A percentile compares a stretch with the other conserved stretches of the same genome.
These are phyloP conservation scores for Hemisphaericaspora lyxosophila DNA, from an alignment of 1,139 yeast genomes.

Conservation along the genomic window DNA sequence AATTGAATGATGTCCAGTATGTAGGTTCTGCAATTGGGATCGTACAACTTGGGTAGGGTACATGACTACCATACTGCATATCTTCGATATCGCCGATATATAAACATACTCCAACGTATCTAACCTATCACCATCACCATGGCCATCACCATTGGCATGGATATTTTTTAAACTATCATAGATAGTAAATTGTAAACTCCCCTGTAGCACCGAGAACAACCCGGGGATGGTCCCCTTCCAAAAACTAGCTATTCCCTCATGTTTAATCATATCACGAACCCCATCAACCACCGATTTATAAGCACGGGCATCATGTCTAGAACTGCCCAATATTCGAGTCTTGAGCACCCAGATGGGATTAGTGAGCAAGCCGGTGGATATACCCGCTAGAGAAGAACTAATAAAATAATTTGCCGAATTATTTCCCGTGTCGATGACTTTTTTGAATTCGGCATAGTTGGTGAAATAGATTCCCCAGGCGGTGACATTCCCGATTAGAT, in stretches of 20 bases:
- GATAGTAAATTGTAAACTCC: conserved; percentile 81
- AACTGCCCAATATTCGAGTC: conserved; percentile 75
- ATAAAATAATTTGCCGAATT: conserved; percentile 34
- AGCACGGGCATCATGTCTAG: conserved; percentile 45
- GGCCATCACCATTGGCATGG: neutral
- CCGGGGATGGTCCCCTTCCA: conserved; percentile 88
- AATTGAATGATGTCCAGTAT: conserved; percentile 17
- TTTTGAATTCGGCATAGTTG: conserved; percentile 63
- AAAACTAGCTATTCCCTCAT: conserved; percentile 70
- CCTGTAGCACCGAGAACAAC: conserved; percentile 80
- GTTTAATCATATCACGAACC: conserved; percentile 41
- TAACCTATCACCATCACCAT: conserved; percentile 22
- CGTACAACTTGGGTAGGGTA: conserved; percentile 87
- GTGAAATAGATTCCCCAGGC: conserved; percentile 91
- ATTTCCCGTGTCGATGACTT: conserved; percentile 16
- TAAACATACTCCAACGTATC: conserved; percentile 57
- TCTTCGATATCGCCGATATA: conserved; percentile 69
- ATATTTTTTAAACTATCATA: conserved; percentile 68
- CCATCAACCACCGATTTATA: conserved; percentile 63
- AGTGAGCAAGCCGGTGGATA: conserved; percentile 70
- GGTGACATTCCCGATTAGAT: conserved; percentile 74
- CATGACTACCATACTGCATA: conserved; percentile 62
- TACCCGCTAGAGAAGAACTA: conserved; percentile 60
- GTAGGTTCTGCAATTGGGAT: conserved; percentile 65
- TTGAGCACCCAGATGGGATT: conserved; percentile 94